Base-by-base conservation (phyloP, 129 eudicot genomes). In the carrot (Daucus carota) region DNA sequence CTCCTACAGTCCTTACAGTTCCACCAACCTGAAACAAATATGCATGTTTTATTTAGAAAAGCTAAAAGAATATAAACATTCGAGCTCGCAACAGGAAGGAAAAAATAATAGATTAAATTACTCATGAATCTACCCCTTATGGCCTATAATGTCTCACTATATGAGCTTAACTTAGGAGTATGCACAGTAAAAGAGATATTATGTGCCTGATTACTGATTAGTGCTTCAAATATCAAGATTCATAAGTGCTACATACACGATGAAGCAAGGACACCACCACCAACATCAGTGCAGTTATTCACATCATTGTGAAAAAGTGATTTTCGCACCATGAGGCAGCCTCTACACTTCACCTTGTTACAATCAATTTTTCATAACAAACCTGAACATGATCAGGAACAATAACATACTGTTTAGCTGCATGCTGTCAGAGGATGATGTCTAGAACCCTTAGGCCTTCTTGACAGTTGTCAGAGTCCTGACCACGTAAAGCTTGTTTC, bases 391-490 rank as follows among this genome's bases (percentile, higher is more conserved):
- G 6, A 8, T 8, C 6, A 5, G 13, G 32, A 29, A 34, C 15
- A 34, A 60, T 24, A 71, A 89, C 88, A 84, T 88, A 95, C 99
- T 91, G 92, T 74, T 91, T 95, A 9, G 97, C 96, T 10, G 99
- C 97, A 81, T 92, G 97, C 79, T 95, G 99, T 84, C 99, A 82
- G 71, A 95, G 74, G 69, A 95, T 88, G 70, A 95, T 89, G 76
- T 95, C 97, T 14, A 95, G 81, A 70, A 95, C 99, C 76, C 99
- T 74, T 8, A 95, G 42, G 16, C 97, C 99, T 73, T 95, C 99
- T 69, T 83, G 88, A 8, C 92, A 89, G 75, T 89, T 89, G 74
- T 94, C 99, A 7, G 96, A 83, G 75, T 90, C 98, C 68, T 87
- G 92, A 14, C 98, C 98, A 12, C 97, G 85, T 16, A 93, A 70